A percentile compares a stretch with the other conserved stretches of the same genome.
phyloP scores from a whole-genome alignment of 2,329 filamentous ascomycete genomes.

The Fusarium floridanum region DNA sequence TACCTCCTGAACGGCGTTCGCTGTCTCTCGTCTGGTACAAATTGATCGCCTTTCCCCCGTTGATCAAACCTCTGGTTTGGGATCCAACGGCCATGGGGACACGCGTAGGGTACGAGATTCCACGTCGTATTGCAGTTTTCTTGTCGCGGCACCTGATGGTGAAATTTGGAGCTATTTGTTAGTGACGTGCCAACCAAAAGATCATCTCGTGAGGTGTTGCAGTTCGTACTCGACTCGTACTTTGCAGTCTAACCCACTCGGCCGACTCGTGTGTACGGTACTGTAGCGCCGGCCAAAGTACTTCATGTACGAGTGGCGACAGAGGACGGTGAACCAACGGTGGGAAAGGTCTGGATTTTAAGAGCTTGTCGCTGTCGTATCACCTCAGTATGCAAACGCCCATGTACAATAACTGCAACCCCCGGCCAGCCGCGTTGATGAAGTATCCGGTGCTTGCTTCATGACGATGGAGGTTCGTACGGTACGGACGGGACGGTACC shows the following conservation, averaged over 20 bases:
- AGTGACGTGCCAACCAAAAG: background rate
- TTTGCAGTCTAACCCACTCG: conserved; percentile 17
- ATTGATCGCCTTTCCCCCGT: conserved; percentile 16
- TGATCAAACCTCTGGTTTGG: background rate
- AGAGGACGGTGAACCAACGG: conserved; percentile 23
- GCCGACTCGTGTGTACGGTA: conserved; percentile 27
- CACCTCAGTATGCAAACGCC: background rate
- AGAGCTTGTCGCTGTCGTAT: conserved; percentile 4
- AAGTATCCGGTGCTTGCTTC: conserved; percentile 1
- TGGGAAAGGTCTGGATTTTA: conserved; percentile 4
- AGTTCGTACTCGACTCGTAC: conserved; percentile 24
- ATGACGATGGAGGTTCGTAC: background rate
- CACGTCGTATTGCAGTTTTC: conserved; percentile 32
- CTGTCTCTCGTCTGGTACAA: conserved; percentile 11
- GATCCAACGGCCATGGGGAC: background rate
- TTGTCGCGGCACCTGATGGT: conserved; percentile 28
- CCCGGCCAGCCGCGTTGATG: background rate
- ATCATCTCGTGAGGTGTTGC: conserved; percentile 13
- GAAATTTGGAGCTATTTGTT: conserved; percentile 4
- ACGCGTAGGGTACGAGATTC: conserved; percentile 12
- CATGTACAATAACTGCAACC: background rate
- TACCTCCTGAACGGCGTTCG: conserved; percentile 17
- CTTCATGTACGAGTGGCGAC: conserved; percentile 27
- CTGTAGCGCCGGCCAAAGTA: conserved; percentile 1
- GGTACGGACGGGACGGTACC: background rate